Base-by-base conservation (phyloP, 106 monocot species). In the Amphibolis antarctica region DNA sequence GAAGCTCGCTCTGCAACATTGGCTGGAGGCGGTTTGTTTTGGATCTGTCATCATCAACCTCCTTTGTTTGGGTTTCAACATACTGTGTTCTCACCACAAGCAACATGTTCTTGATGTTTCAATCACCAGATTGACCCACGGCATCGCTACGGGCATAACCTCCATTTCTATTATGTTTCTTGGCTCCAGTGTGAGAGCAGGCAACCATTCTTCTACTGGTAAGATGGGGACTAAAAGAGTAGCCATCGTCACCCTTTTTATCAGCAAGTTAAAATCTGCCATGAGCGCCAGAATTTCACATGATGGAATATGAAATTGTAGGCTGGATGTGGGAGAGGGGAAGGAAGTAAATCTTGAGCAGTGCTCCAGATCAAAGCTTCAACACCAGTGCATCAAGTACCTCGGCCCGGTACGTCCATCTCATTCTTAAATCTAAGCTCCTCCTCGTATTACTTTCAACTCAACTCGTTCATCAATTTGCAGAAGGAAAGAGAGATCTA, bases 161-260 rank as follows among this genome's bases (percentile, higher is more conserved):
- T 99, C 23, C 91, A 85, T 28, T 91, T 85, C 69, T 99, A 99
- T 56, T 99, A 88, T 60, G 76, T 77, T 43, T 28, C 76, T 30
- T 99, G 98, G 98, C 77, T 92, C 25, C 71, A 65, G 22, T 85
- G 85, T 46, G 82, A 91, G 71, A 92, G 91, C 79, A 85, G 66
- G 57, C 91, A 99, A 54, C 98, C 98, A 10, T 99, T 99, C 78
- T 99, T 91, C 74, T 99, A 99, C 72, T 99, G 91, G 96, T 94
- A 75, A 62, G 61, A 53, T 46, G 3, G 4, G 5, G 15, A 25
- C n/a, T n/a, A n/a, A n/a, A n/a, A n/a, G n/a, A n/a, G n/a, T n/a
- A n/a, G n/a, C n/a, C n/a, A n/a, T n/a, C n/a, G 23, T 25, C 10
- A 9, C 51, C 5, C 29, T 67, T 28, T 5, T 28, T 11, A 42